Evolutionary conservation across 2,329 filamentous ascomycete genomes (phyloP).

Genomic region (Beauveria sp.): DNA sequence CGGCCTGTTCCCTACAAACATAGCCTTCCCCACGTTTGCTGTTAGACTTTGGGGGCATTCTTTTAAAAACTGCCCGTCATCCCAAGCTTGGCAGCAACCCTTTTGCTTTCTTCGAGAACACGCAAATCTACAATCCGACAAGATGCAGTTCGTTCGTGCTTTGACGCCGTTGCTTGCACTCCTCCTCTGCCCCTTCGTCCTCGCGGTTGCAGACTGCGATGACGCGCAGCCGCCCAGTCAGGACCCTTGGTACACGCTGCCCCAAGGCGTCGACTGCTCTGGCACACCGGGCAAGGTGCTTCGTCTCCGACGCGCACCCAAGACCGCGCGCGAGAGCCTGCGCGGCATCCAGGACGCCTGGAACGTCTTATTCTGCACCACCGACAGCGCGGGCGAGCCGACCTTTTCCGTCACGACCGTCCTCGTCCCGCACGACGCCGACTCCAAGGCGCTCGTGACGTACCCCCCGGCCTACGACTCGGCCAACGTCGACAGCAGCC

Average conservation of each 20-base stretch:
- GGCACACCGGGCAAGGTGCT: conserved; percentile 12
- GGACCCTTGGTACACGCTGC: conserved; percentile 29
- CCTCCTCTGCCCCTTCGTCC: neutral
- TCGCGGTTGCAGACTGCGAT: neutral
- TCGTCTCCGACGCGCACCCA: conserved; percentile 7
- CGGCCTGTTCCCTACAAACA: no score
- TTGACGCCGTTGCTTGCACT: neutral
- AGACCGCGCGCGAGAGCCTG: conserved; percentile 13
- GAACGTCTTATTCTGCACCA: conserved; percentile 30
- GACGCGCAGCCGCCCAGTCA: conserved; percentile 22
- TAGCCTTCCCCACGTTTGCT: no score
- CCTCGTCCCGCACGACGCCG: conserved; percentile 17
- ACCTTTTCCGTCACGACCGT: conserved; percentile 31
- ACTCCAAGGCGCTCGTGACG: conserved; percentile 22
- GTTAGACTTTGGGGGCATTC: no score
- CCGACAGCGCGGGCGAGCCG: conserved; percentile 24
- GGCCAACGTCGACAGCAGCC: conserved; percentile 28
- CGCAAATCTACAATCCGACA: neutral
- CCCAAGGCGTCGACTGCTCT: conserved; percentile 18
- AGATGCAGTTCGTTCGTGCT: neutral
- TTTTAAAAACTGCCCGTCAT: no score
- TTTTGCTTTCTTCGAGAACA: neutral
- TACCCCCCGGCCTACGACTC: conserved; percentile 32
- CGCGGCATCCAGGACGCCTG: conserved; percentile 17
- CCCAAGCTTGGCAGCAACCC: neutral